Evolutionary conservation across 202 grass and related monocot genomes (phyloP).

Genomic region (Tripidium arundinaceum): DNA sequence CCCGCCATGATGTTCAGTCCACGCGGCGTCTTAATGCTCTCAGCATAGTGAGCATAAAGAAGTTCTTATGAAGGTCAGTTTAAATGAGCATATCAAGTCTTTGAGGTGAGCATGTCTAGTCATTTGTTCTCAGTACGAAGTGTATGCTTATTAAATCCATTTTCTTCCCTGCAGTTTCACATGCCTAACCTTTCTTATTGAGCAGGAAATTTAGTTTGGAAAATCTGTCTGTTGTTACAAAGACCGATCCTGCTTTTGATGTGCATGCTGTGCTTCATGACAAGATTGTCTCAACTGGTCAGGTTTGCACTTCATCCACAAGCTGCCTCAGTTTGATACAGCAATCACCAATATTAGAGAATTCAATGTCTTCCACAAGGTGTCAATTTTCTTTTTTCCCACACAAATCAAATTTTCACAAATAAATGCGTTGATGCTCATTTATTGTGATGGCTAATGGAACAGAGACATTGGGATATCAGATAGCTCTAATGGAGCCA

Average conservation of each 20-base stretch:
- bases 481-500: constrained; percentile 9
- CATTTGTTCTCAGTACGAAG: not conserved
- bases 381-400: not conserved
- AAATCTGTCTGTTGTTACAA: constrained; percentile 11
- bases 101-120: constrained; percentile 48
- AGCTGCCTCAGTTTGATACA: constrained; percentile 18
- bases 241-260: constrained; percentile 25
- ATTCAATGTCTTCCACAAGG: constrained; percentile 29
- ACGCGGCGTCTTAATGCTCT: too few species aligned
- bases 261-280: constrained; percentile 13
- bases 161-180: constrained; percentile 8
- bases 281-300: constrained; percentile 19
- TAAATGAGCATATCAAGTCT: constrained; percentile 51
- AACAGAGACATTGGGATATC: constrained; percentile 16
- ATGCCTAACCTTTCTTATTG: constrained; percentile 17
- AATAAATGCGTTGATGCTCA: not conserved
- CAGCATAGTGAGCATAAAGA: constrained; percentile 58
- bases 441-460: not conserved
- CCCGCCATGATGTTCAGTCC: too few species aligned
- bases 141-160: constrained; percentile 2
- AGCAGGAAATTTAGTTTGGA: constrained; percentile 41
- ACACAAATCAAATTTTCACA: not conserved
- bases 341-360: constrained; percentile 2
- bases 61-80: constrained; percentile 51
- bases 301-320: constrained; percentile 21